Conservation (phyloP, 2,329 filamentous ascomycete species). For the Gaeumannomyces tritici region DNA sequence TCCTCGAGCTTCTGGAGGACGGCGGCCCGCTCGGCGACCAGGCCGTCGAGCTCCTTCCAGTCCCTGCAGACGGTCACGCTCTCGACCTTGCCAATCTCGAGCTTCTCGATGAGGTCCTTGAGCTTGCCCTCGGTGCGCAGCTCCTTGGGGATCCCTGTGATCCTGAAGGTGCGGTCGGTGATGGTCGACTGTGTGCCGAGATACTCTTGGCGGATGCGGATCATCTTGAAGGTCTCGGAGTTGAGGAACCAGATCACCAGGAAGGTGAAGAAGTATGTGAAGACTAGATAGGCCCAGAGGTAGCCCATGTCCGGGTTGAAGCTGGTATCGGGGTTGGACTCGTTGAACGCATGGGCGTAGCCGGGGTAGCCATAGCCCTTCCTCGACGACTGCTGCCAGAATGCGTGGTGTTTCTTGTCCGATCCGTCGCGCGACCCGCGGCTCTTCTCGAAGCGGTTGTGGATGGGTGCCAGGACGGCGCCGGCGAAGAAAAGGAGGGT, state of each 20-base stretch:
- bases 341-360: not conserved
- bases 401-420: not conserved
- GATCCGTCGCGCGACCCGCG: not conserved
- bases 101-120: constrained; percentile 74
- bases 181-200: constrained; percentile 90
- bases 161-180: constrained; percentile 84
- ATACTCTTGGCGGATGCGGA: constrained; percentile 80
- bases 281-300: constrained; percentile 89
- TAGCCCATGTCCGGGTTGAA: constrained; percentile 39
- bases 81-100: constrained; percentile 85
- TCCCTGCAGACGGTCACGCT: constrained; percentile 77
- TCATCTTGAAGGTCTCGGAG: constrained; percentile 74
- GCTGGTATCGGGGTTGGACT: constrained; percentile 18
- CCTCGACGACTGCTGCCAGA: not conserved
- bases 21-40: constrained; percentile 58
- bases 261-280: constrained; percentile 84
- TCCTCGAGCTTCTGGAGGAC: constrained; percentile 69
- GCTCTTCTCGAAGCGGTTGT: constrained; percentile 47
- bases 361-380: not conserved
- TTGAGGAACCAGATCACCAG: constrained; percentile 78
- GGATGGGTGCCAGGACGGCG: constrained; percentile 76
- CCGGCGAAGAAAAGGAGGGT: constrained; percentile 75
- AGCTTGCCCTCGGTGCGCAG: constrained; percentile 75
- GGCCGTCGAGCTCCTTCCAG: constrained; percentile 71
- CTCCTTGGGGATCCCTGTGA: constrained; percentile 78